These are phyloP conservation scores for Goniomonas avonlea DNA, from an alignment of 78 protist species.

Conservation along the genomic window DNA sequence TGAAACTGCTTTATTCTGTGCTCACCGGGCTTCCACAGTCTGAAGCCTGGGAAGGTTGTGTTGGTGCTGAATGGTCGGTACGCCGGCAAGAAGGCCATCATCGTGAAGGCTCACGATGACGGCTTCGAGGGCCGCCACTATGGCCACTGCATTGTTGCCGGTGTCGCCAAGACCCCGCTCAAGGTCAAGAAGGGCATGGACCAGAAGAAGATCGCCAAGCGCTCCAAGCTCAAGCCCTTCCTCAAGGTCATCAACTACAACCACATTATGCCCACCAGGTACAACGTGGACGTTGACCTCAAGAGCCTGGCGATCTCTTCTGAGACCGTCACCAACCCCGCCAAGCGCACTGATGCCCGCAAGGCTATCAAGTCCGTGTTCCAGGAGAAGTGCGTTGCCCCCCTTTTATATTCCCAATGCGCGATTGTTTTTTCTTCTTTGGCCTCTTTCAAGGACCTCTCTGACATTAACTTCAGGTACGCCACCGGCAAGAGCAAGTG, in stretches of 20 bases:
- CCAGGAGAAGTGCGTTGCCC: no score
- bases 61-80: conserved; percentile 84
- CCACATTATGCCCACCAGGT: conserved; percentile 96
- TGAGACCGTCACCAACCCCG: conserved; percentile 35
- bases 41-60: conserved; percentile 93
- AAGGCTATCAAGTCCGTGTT: conserved; percentile 55
- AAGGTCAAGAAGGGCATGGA: conserved; percentile 73
- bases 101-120: conserved; percentile 71
- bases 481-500: conserved; percentile 91
- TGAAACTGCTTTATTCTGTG: no score
- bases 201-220: conserved; percentile 62
- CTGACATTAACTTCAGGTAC: no score
- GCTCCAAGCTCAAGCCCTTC: conserved; percentile 81
- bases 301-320: conserved; percentile 22
- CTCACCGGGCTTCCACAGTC: conserved; percentile 19
- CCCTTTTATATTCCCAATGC: not conserved
- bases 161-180: conserved; percentile 83
- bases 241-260: conserved; percentile 89
- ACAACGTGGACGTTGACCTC: conserved; percentile 43
- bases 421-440: not conserved
- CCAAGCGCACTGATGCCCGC: conserved; percentile 33
- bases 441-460: not conserved
- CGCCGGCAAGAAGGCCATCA: conserved; percentile 96
- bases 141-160: conserved; percentile 93
- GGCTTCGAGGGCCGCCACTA: conserved; percentile 71